These are phyloP conservation scores for Cryptococcus sp. DNA, from an alignment of 1,284 basidiomycete species.

Conservation along the genomic window DNA sequence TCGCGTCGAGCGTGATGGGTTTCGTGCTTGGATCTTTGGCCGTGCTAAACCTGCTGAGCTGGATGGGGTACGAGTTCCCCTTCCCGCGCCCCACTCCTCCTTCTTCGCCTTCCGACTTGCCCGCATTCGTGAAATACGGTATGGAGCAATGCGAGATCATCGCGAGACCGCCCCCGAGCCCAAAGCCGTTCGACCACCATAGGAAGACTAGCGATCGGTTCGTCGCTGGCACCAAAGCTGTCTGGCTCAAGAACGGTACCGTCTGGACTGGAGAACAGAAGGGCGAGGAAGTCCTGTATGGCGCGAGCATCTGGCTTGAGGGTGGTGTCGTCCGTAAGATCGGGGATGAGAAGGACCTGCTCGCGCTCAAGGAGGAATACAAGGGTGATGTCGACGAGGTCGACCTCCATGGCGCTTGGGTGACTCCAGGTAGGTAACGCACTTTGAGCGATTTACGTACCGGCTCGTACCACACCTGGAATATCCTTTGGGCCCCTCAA, in stretches of 20 bases:
- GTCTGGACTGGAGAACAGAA: slow-evolving; percentile 75
- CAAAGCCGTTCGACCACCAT: slow-evolving; percentile 54
- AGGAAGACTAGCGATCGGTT: slow-evolving; percentile 66
- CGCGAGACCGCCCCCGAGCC: slow-evolving; percentile 28
- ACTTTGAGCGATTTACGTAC: background rate
- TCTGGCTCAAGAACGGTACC: slow-evolving; percentile 73
- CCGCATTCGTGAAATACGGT: slow-evolving; percentile 39
- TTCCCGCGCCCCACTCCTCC: slow-evolving; percentile 27
- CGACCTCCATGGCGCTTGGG: slow-evolving; percentile 55
- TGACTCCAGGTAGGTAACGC: slow-evolving; percentile 52
- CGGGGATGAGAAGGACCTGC: slow-evolving; percentile 35
- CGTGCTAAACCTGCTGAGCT: slow-evolving; percentile 1
- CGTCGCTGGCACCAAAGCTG: slow-evolving; percentile 65
- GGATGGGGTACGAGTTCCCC: slow-evolving; percentile 25
- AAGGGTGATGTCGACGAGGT: slow-evolving; percentile 38
- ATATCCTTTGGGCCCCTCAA: too few relatives aligned
- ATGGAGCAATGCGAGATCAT: slow-evolving; percentile 47
- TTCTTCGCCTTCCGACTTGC: slow-evolving; percentile 13
- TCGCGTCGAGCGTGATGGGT: too few relatives aligned
- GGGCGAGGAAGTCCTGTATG: slow-evolving; percentile 63
- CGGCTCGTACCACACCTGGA: too few relatives aligned
- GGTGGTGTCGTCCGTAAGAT: slow-evolving; percentile 56
- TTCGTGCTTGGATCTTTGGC: slow-evolving; percentile 2
- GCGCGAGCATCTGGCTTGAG: slow-evolving; percentile 53
- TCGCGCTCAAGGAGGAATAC: slow-evolving; percentile 9